phyloP scores from a whole-genome alignment of 1,284 basidiomycete genomes.

The Cutaneotrichosporon sp. region DNA sequence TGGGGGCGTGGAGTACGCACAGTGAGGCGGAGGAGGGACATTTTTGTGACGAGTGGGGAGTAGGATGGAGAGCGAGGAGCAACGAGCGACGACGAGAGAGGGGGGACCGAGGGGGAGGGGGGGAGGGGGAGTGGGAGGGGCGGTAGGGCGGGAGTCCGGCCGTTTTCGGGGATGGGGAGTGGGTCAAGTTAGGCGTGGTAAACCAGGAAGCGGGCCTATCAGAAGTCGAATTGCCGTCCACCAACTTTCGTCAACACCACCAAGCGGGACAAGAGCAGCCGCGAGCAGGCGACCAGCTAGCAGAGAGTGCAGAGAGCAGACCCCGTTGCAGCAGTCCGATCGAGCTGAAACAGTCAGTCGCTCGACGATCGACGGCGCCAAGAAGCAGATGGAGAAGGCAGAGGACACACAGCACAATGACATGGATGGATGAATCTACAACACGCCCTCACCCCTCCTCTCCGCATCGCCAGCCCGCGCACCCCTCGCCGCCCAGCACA shows the following conservation, averaged over 20 bases:
- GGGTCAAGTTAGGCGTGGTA: too few species aligned
- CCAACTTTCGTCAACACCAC: neutral
- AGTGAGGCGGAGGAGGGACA: slow-evolving; percentile 49
- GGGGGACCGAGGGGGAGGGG: slow-evolving; percentile 8
- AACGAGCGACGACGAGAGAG: neutral
- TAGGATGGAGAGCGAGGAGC: slow-evolving; percentile 5
- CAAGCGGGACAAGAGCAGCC: too few species aligned
- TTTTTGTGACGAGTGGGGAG: slow-evolving; percentile 29
- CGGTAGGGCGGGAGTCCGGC: slow-evolving; percentile 3
- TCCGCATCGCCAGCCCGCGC: neutral
- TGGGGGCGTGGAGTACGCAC: slow-evolving; percentile 37
- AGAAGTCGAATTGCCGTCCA: neutral
- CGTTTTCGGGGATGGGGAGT: slow-evolving; percentile 11
- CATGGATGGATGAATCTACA: too few species aligned
- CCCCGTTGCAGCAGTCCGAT: too few species aligned
- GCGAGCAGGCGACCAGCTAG: too few species aligned
- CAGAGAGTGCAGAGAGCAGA: too few species aligned
- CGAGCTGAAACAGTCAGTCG: too few species aligned
- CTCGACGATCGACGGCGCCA: too few species aligned
- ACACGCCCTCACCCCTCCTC: neutral
- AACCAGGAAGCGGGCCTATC: too few species aligned
- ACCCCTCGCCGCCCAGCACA: neutral
- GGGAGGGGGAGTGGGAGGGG: neutral
- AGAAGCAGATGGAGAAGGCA: too few species aligned
- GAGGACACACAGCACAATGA: too few species aligned